phyloP scores from a whole-genome alignment of 2,329 filamentous ascomycete species.

The Pestalotiopsis fici region DNA sequence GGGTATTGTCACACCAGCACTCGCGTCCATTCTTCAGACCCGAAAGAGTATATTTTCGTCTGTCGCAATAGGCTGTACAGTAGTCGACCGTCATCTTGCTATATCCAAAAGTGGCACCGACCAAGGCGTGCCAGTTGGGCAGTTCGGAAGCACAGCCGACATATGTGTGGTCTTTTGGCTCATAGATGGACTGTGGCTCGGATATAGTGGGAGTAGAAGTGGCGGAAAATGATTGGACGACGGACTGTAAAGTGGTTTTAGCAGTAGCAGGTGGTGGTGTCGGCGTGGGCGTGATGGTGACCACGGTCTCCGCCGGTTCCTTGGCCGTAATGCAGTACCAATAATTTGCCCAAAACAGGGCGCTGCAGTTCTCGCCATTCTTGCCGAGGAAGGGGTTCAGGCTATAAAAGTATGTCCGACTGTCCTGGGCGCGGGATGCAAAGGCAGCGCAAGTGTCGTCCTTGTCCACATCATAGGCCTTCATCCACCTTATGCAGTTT shows the following conservation, averaged over 20 bases:
- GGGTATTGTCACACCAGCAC: neutral
- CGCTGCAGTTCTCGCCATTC: slow-evolving; percentile 11
- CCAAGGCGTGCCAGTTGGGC: neutral
- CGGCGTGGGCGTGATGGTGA: neutral
- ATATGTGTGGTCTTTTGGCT: neutral
- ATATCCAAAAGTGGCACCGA: neutral
- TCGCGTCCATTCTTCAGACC: slow-evolving; percentile 4
- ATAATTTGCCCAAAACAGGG: slow-evolving; percentile 11
- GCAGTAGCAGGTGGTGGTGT: neutral
- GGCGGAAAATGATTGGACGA: neutral
- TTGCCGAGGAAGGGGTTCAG: slow-evolving; percentile 13
- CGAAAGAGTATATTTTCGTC: neutral
- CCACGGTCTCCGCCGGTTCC: neutral
- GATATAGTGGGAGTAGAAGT: neutral
- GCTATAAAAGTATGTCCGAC: neutral
- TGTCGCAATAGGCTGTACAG: neutral
- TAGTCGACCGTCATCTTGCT: slow-evolving; percentile 1
- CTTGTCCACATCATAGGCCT: slow-evolving; percentile 7
- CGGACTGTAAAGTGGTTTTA: neutral
- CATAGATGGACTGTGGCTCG: neutral
- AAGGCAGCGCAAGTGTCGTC: slow-evolving; percentile 8
- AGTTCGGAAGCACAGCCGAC: neutral
- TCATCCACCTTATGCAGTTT: slow-evolving; percentile 12
- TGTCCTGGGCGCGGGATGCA: slow-evolving; percentile 5
- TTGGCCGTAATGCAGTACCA: slow-evolving; percentile 7